phyloP scores from a whole-genome alignment of 345 rosid genomes.

The Euphorbia lathyris region DNA sequence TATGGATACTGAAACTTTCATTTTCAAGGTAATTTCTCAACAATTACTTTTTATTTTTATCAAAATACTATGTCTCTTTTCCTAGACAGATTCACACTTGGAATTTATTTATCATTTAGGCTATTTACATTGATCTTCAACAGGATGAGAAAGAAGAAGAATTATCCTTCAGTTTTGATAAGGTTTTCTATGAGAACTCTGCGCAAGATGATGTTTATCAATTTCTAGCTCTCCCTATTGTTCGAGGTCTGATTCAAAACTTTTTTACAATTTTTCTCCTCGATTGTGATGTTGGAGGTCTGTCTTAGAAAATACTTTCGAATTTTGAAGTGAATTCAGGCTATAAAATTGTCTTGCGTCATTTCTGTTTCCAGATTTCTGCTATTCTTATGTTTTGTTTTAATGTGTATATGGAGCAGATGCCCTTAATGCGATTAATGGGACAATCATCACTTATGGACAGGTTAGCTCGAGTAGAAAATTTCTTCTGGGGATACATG shows the following conservation, averaged over 20 bases:
- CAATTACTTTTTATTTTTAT: background rate
- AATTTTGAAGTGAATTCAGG: no score
- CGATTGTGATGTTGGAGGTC: background rate
- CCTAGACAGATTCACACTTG: background rate
- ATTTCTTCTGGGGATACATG: background rate
- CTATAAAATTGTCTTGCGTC: background rate
- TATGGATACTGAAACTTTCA: conserved; percentile 53
- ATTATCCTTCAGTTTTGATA: conserved; percentile 53
- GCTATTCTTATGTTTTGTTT: background rate
- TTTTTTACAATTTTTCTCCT: background rate
- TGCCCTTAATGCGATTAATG: conserved; percentile 63
- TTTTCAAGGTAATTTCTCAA: conserved; percentile 48
- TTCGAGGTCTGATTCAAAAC: conserved; percentile 42
- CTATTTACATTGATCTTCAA: background rate
- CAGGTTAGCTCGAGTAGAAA: conserved; percentile 44
- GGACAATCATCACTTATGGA: conserved; percentile 81
- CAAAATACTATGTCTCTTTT: background rate
- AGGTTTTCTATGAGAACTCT: conserved; percentile 58
- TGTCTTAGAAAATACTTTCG: background rate
- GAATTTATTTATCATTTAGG: background rate
- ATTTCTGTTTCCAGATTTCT: background rate
- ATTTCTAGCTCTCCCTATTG: conserved; percentile 66
- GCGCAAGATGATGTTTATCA: conserved; percentile 57
- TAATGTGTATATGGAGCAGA: conserved; percentile 37
- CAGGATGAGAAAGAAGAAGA: conserved; percentile 78